Base-by-base conservation (phyloP, 148 eudicot genomes). In the Rhododendron simsii region DNA sequence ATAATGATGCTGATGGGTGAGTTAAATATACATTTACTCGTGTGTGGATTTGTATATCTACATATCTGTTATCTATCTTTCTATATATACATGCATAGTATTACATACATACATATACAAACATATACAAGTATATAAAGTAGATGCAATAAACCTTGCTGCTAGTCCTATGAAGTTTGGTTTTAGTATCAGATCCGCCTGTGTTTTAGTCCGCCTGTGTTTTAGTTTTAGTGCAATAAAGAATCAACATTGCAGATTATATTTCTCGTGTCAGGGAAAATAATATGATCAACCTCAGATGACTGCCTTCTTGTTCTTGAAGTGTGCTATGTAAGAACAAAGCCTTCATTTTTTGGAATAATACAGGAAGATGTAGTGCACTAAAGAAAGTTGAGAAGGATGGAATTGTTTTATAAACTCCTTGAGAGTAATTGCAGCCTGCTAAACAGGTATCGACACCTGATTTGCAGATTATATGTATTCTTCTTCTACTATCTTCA, bases 1-100 rank as follows among this genome's bases (percentile, higher is more conserved):
- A 71, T 86, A 85, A 89, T 87, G 94, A 95, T 50, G 61, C 89
- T 78, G 97, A 95, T 87, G 98, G 95, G 98, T 95, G 87, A 90
- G 94, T 84, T n/a, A 41, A 6, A n/a, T 35, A 2, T 39, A 35
- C 51, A 23, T 83, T 82, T 50, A 63, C 45, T 85, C 50, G 15
- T 80, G 37, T 65, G 18, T 28, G 50, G 14, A 74, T 48, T 33
- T 74, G 3, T 79, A n/a, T 48, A 0, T 79, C 28, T 45, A 3
- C 21, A 5, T 48, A 2, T 77, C 21, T 67, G 30, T 23, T 10
- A 48, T 48, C 51, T 48, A 10, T 48, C 51, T 48, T 48, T 21
- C 73, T 21, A 65, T n/a, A 2, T 55, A 7, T 79, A 45, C 3
- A 50, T 48, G 20, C 7, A 41, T 41, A 41, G 45, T 41, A 41